phyloP scores from a whole-genome alignment of 164 flowering plant genomes.

The Nelumbo lutea region DNA sequence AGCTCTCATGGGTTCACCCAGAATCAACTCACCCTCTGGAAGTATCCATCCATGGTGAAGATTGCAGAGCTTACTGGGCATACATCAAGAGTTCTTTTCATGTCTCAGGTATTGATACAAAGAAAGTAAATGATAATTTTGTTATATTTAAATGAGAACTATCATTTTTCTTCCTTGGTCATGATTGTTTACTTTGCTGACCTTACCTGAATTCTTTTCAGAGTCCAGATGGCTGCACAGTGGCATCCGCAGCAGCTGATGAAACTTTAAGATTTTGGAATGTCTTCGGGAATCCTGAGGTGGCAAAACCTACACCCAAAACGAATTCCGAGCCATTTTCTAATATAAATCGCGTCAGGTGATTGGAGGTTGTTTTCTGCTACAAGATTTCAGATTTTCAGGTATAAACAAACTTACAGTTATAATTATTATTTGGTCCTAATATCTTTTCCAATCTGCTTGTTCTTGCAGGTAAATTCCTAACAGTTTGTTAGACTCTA shows the following conservation, averaged over 20 bases:
- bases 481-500: too few species aligned
- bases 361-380: neutral
- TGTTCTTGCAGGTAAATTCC: too few species aligned
- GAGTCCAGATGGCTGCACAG: constrained; percentile 38
- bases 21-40: constrained; percentile 64
- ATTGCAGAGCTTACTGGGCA: constrained; percentile 64
- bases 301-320: constrained; percentile 27
- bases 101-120: constrained; percentile 47
- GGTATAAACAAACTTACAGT: too few species aligned
- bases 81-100: constrained; percentile 60
- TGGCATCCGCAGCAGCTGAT: constrained; percentile 34
- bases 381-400: too few species aligned
- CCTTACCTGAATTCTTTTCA: constrained; percentile 16
- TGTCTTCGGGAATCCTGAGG: constrained; percentile 36
- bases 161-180: neutral
- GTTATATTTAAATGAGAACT: too few species aligned
- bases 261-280: constrained; percentile 35
- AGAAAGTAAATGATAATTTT: too few species aligned
- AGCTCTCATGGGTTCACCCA: constrained; percentile 62
- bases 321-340: constrained; percentile 46
- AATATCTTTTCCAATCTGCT: too few species aligned
- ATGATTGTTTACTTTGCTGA: neutral
- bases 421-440: too few species aligned
- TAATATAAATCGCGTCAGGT: constrained; percentile 40
- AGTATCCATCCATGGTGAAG: constrained; percentile 68